These are phyloP conservation scores for Acacia concinna DNA, from an alignment of 331 rosid species.

Conservation along the genomic window DNA sequence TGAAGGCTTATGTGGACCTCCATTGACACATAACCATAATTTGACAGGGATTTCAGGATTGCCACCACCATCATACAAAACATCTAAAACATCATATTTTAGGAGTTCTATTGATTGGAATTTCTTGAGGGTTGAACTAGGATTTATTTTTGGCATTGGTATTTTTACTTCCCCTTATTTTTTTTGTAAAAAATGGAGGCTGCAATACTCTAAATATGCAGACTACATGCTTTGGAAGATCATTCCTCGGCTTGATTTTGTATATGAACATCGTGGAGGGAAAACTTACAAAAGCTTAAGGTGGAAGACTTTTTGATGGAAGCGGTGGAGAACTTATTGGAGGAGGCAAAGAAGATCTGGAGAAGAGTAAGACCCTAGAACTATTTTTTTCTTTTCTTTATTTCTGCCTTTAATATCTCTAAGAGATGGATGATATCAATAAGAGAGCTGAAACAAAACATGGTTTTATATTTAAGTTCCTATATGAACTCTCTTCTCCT, in stretches of 20 bases:
- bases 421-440: neutral
- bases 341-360: too few species aligned
- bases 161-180: neutral
- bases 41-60: neutral
- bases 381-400: neutral
- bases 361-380: too few species aligned
- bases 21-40: neutral
- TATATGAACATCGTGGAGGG: neutral
- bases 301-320: neutral
- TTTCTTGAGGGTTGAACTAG: slow-evolving; percentile 16
- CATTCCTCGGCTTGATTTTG: slow-evolving; percentile 1
- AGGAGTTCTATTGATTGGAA: neutral
- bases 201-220: neutral
- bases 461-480: neutral
- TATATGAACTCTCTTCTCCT: neutral
- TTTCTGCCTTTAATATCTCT: neutral
- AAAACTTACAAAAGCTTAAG: neutral
- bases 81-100: neutral
- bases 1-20: slow-evolving; percentile 6
- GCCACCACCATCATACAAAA: neutral
- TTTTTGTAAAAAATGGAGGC: slow-evolving; percentile 15
- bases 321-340: too few species aligned
- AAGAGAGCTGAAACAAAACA: neutral
- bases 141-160: slow-evolving; percentile 25
- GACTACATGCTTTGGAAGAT: neutral